phyloP scores from a whole-genome alignment of 176 grass and related monocot species.

The Oryza rufipogon region DNA sequence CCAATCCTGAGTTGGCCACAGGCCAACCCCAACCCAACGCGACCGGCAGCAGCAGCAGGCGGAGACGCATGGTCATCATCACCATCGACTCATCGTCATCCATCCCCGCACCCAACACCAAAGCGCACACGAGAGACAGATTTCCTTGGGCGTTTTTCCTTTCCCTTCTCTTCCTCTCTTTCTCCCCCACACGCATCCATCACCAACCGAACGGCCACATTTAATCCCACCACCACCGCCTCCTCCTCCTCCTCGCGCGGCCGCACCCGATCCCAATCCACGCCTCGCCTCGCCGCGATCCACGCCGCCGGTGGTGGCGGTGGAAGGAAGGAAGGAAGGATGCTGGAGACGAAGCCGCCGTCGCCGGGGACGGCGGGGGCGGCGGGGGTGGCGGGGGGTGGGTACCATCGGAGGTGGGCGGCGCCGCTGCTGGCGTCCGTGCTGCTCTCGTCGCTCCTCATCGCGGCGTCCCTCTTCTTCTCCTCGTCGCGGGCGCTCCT shows the following conservation, averaged over 20 bases:
- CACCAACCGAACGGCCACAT: conserved; percentile 44
- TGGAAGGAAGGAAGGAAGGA: neutral
- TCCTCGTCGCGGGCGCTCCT: conserved; percentile 73
- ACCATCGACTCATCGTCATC: too few relatives aligned
- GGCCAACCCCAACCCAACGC: conserved; percentile 27
- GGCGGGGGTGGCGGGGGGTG: neutral
- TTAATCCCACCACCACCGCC: conserved; percentile 39
- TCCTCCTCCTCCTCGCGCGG: neutral
- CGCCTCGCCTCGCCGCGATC: conserved; percentile 1
- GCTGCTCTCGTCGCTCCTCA: conserved; percentile 70
- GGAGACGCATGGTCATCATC: neutral
- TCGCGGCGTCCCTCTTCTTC: conserved; percentile 75
- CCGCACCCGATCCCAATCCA: conserved; percentile 36
- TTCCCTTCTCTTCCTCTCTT: neutral
- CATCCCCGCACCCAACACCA: conserved; percentile 20
- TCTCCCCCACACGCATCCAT: neutral
- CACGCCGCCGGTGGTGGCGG: neutral
- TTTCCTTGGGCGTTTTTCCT: neutral
- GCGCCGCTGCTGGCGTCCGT: conserved; percentile 78
- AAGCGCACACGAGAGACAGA: neutral
- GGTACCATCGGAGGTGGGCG: conserved; percentile 69
- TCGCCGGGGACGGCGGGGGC: conserved; percentile 41
- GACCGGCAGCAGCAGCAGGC: conserved; percentile 27
- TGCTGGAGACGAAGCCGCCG: conserved; percentile 59
- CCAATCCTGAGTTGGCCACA: neutral